Percentiles rank a stretch among this genome's conserved stretches.
Conservation (phyloP, 768 basidiomycete species). For the Suillus hirtellus region DNA sequence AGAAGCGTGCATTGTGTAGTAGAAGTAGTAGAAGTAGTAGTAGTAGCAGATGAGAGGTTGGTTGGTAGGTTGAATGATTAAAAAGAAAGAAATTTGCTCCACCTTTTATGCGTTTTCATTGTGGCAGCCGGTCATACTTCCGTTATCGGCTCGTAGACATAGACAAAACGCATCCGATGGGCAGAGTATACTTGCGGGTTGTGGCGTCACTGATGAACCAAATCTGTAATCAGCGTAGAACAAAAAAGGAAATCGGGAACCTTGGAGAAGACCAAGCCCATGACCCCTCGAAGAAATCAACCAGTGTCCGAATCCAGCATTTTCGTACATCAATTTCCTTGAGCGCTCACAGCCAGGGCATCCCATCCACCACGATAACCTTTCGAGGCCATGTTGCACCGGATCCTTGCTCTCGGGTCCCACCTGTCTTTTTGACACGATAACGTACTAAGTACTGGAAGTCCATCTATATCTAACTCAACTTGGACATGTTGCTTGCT, state of each 20-base stretch:
- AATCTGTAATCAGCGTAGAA: conserved; percentile 17
- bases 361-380: conserved; percentile 32
- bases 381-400: conserved; percentile 33
- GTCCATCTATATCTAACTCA: conserved; percentile 32
- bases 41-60: too few relatives aligned
- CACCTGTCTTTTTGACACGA: conserved; percentile 21
- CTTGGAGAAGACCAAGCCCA: neutral
- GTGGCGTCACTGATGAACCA: conserved; percentile 39
- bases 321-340: conserved; percentile 18
- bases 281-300: conserved; percentile 6
- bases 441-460: conserved; percentile 26
- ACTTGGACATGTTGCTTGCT: conserved; percentile 31
- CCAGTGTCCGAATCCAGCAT: conserved; percentile 12
- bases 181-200: conserved; percentile 30
- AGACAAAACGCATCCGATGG: conserved; percentile 33
- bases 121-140: conserved; percentile 33
- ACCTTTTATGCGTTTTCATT: conserved; percentile 30
- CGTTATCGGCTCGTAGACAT: conserved; percentile 38
- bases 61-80: conserved; percentile 5
- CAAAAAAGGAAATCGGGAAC: conserved; percentile 16
- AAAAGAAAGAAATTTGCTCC: neutral
- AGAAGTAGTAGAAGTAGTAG: too few relatives aligned
- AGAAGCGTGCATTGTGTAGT: conserved; percentile 20
- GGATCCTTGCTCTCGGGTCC: conserved; percentile 25
- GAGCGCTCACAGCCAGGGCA: conserved; percentile 27